Evolutionary conservation across 441 rosid genomes (phyloP), one percentile per base, ranked within the genome.

Genomic region (Geranium incanum): DNA sequence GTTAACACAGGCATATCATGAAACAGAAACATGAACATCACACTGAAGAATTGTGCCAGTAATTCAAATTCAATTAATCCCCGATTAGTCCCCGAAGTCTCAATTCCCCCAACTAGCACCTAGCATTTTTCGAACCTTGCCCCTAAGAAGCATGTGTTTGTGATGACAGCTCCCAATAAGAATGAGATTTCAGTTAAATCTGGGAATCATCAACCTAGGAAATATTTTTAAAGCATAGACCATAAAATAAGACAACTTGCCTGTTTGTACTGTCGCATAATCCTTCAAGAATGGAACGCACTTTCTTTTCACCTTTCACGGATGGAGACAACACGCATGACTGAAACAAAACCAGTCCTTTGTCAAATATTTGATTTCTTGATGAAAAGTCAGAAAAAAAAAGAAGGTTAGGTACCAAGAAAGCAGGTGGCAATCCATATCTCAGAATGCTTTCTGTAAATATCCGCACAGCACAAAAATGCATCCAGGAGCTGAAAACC

Each of bases 401-500:
- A 4, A 6, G 52, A 66, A 43, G 68, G 50, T 41, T 11, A 3
- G 66, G 60, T 55, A 92, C 99, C 97, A 95, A 81, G 83, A 95
- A 95, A 41, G 91, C 82, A 3, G 99, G 98, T 4, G 98, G 99
- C 79, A 95, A 80, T 72, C 99, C 99, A 77, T 92, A 91, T 90
- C 99, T 88, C 81, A 95, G 84, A 67, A 95, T 95, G 84, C 99
- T 92, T 84, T 95, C 98, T 64, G 97, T 84, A 78, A 89, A 95
- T 73, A 86, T 38, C 38, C 98, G 96, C 12, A 95, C 91, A 74
- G 97, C 98, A 86, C 97, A 95, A 74, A 95, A 95, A 80, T 95
- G 99, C 98, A 95, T 95, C 98, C 97, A 95, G 19, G 97, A 88
- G 83, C 91, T 91, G 78, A 95, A 95, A 81, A 92, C 97, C 98